Conservation (phyloP, 768 basidiomycete genomes). For the Fomitopsis serialis region DNA sequence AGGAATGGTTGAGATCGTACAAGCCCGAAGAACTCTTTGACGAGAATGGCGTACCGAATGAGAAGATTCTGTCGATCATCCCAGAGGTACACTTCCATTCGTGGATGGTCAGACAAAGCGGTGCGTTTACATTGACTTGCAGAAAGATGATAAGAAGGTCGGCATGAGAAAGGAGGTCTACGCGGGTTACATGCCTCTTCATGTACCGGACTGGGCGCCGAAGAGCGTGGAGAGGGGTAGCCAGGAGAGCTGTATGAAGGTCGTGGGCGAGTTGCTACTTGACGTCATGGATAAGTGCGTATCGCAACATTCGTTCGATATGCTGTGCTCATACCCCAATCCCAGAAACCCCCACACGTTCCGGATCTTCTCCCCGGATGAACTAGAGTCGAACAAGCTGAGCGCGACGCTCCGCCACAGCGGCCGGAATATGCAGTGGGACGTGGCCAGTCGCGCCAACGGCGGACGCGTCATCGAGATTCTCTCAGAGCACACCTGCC, state of each 20-base stretch:
- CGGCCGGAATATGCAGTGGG: conserved; percentile 84
- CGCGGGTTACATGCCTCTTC: conserved; percentile 53
- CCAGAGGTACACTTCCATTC: conserved; percentile 32
- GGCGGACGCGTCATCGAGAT: conserved; percentile 88
- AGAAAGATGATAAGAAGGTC: conserved; percentile 50
- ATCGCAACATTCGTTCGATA: background rate
- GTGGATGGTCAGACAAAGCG: background rate
- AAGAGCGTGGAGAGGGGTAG: conserved; percentile 47
- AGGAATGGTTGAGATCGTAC: conserved; percentile 74
- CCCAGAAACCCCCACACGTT: conserved; percentile 68
- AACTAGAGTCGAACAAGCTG: conserved; percentile 83
- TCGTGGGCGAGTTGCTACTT: conserved; percentile 50
- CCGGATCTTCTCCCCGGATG: conserved; percentile 90
- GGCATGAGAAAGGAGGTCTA: conserved; percentile 70
- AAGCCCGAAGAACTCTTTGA: conserved; percentile 62
- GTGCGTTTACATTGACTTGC: background rate
- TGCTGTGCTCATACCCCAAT: background rate
- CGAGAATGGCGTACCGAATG: conserved; percentile 43
- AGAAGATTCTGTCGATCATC: conserved; percentile 53
- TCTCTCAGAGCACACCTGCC: conserved; percentile 83
- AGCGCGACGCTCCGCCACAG: conserved; percentile 69
- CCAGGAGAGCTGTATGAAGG: conserved; percentile 76
- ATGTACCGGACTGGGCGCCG: conserved; percentile 60
- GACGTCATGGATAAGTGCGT: conserved; percentile 51
- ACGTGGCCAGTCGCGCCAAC: conserved; percentile 53